These are phyloP conservation scores for Gyromitra esculenta DNA, from an alignment of 2,329 filamentous ascomycete genomes.

Conservation along the genomic window DNA sequence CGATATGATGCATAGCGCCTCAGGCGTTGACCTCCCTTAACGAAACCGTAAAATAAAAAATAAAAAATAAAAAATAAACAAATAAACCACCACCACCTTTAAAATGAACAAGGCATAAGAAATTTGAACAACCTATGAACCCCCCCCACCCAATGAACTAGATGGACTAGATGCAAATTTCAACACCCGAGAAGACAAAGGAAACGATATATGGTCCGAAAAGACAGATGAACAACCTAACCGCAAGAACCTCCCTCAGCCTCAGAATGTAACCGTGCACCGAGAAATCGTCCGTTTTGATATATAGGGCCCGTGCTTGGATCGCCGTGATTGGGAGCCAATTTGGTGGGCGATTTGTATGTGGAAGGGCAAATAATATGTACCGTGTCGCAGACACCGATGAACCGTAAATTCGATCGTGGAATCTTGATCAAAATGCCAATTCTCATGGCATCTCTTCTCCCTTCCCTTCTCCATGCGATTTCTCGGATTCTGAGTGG, in stretches of 20 bases:
- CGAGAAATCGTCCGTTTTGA: background rate
- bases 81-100: background rate
- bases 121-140: background rate
- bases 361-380: background rate
- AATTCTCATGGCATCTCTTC: background rate
- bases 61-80: background rate
- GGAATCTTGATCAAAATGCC: constrained; percentile 6
- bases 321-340: background rate
- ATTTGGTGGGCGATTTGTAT: background rate
- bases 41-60: constrained; percentile 13
- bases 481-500: constrained; percentile 2
- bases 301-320: background rate
- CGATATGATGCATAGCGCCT: constrained; percentile 26
- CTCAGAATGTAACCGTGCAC: background rate
- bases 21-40: constrained; percentile 11
- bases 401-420: background rate
- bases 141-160: background rate
- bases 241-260: background rate
- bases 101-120: background rate
- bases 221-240: constrained; percentile 4
- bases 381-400: background rate
- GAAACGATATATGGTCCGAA: constrained; percentile 8
- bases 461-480: background rate
- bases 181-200: background rate
- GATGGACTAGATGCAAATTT: constrained; percentile 13